phyloP scores from a whole-genome alignment of 768 basidiomycete species.

The Strobilomyces confusus region DNA sequence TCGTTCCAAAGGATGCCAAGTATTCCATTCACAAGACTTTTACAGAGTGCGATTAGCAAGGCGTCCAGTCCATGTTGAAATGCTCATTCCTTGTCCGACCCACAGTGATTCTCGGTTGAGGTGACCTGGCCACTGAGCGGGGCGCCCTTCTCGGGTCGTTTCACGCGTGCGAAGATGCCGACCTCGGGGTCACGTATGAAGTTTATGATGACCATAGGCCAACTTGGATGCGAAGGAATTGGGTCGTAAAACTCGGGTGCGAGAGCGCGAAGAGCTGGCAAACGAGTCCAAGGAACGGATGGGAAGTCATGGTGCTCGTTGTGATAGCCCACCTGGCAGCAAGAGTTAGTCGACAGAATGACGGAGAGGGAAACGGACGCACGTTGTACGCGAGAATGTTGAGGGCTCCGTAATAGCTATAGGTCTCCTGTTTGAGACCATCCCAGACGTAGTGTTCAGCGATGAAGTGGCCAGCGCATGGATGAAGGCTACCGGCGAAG shows the following conservation, averaged over 20 bases:
- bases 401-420: conserved; percentile 91
- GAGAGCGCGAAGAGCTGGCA: conserved; percentile 75
- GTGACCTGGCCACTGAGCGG: conserved; percentile 18
- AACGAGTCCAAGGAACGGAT: conserved; percentile 90
- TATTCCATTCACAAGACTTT: conserved; percentile 7
- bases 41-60: conserved; percentile 16
- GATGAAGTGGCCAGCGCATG: conserved; percentile 96
- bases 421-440: conserved; percentile 90
- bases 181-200: conserved; percentile 90
- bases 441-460: conserved; percentile 97
- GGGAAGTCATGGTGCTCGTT: conserved; percentile 99
- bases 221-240: conserved; percentile 83
- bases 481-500: conserved; percentile 95
- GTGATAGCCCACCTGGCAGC: conserved; percentile 85
- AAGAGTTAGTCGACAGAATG: background rate
- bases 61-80: conserved; percentile 3
- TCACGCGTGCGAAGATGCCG: conserved; percentile 85
- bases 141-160: conserved; percentile 51
- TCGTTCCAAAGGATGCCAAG: background rate
- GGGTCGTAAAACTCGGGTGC: conserved; percentile 92
- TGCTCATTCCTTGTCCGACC: conserved; percentile 16
- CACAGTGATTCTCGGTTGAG: conserved; percentile 6
- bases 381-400: conserved; percentile 94
- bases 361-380: conserved; percentile 25
- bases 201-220: conserved; percentile 92